Base-by-base conservation (phyloP, 2,329 filamentous ascomycete species). In the Trichoderma gracile region DNA sequence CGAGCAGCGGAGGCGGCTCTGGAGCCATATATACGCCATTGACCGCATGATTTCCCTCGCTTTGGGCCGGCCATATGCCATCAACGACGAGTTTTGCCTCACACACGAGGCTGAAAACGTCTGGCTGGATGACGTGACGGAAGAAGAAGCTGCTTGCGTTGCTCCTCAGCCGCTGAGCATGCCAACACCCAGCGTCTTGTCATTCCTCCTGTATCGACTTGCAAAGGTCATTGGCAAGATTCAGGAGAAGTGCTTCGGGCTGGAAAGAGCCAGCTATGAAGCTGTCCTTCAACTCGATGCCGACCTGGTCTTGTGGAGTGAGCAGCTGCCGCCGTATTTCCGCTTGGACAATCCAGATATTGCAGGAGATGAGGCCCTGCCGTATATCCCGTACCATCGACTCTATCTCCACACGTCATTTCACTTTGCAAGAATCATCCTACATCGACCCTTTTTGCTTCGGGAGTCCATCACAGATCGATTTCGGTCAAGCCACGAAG, bases 41-140 rank as follows among this genome's bases (percentile, higher is more conserved):
- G 57, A 60, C 15, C 46, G 57, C 40, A 52, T 60, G 57, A 52
- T 52, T 30, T 60, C 57, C 12, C 57, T 60, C 25, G 57, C 57
- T 15, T n/a, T 60, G 3, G 57, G 57, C 1, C 33, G 57, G n/a
- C 57, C 57, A 6, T 60, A 60, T 52, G 57, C 46, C 9, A 60
- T 60, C 21, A 60, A 52, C 25, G 47, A 60, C 47, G 23, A 50
- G 10, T 60, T 60, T 23, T 60, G 57, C 21, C 19, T 52, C 3
- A 60, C 57, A 5, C 57, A 30, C 12, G 57, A 60, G 30, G 46
- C 57, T 19, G 57, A 60, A 42, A 60, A 60, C 9, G 57, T 60
- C 21, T 60, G 57, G 57, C 12, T 60, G 23, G 57, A 60, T n/a
- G 57, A 60, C 23, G 17, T 60, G 45, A 45, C 30, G 0, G 57